phyloP scores from a whole-genome alignment of 805 yeast genomes.

The Wickerhamomyces hampshirensis region DNA sequence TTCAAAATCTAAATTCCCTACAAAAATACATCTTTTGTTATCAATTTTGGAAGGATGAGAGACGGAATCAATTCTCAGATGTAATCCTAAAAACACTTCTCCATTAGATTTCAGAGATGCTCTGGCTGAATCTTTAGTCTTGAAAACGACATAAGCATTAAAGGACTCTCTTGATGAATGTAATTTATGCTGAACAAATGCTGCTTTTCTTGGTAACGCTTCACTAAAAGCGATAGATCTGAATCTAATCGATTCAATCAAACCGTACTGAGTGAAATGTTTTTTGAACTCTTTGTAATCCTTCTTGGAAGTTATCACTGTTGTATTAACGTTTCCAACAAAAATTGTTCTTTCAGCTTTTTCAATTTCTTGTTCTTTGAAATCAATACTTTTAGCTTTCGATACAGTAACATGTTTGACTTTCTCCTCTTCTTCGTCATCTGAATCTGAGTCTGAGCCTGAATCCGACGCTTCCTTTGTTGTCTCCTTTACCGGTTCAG shows the following conservation, averaged over 20 bases:
- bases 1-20: slow-evolving; percentile 92
- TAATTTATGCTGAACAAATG: slow-evolving; percentile 74
- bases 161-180: slow-evolving; percentile 75
- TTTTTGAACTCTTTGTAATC: slow-evolving; percentile 60
- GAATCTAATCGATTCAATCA: slow-evolving; percentile 74
- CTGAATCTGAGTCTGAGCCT: slow-evolving; percentile 20
- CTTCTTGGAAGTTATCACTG: slow-evolving; percentile 59
- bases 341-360: slow-evolving; percentile 84
- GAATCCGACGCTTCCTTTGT: slow-evolving; percentile 22
- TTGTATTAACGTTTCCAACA: slow-evolving; percentile 75
- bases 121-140: slow-evolving; percentile 40
- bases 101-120: slow-evolving; percentile 58
- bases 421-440: slow-evolving; percentile 23
- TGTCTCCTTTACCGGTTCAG: slow-evolving; percentile 17
- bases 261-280: slow-evolving; percentile 39
- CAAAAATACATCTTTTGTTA: slow-evolving; percentile 77
- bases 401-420: slow-evolving; percentile 13
- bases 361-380: slow-evolving; percentile 67
- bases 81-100: slow-evolving; percentile 60
- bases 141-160: slow-evolving; percentile 85
- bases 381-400: slow-evolving; percentile 41
- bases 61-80: slow-evolving; percentile 88
- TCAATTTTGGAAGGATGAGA: slow-evolving; percentile 87
- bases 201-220: slow-evolving; percentile 86
- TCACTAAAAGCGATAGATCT: slow-evolving; percentile 89